These are phyloP conservation scores for Dillenia turbinata DNA, from an alignment of 164 flowering plant genomes.

Conservation along the genomic window DNA sequence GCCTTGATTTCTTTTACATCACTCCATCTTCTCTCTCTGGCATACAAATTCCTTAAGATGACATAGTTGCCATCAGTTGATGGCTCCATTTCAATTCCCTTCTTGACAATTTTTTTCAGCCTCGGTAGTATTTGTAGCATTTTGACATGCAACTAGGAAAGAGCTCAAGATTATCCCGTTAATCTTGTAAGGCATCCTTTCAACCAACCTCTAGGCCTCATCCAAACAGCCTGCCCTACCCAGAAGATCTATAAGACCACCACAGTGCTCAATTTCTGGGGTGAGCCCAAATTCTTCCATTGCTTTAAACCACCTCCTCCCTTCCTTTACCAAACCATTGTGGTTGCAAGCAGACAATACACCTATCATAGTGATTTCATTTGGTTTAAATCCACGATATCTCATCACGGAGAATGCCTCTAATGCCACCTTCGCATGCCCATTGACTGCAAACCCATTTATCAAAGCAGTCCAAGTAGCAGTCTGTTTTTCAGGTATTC, in stretches of 20 bases:
- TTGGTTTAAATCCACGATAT: conserved; percentile 38
- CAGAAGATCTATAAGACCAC: conserved; percentile 70
- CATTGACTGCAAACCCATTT: conserved; percentile 72
- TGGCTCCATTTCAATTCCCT: conserved; percentile 38
- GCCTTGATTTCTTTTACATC: conserved; percentile 53
- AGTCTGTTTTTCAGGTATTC: conserved; percentile 33
- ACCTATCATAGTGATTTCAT: conserved; percentile 60
- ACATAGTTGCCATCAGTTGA: conserved; percentile 60
- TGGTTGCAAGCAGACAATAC: conserved; percentile 81
- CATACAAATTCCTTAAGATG: conserved; percentile 66
- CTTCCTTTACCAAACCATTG: conserved; percentile 76
- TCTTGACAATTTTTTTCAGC: conserved; percentile 47
- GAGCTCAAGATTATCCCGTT: conserved; percentile 74
- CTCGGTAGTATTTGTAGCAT: conserved; percentile 37
- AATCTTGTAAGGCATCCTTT: conserved; percentile 56
- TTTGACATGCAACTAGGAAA: conserved; percentile 58
- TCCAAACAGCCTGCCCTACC: conserved; percentile 77
- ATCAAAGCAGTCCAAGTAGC: conserved; percentile 83
- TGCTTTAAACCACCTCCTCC: conserved; percentile 55
- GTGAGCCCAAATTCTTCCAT: conserved; percentile 42
- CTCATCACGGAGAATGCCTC: conserved; percentile 52
- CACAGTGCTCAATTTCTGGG: conserved; percentile 68
- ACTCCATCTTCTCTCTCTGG: conserved; percentile 62
- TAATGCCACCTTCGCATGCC: conserved; percentile 59
- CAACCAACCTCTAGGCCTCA: conserved; percentile 63